Evolutionary conservation across 2,329 filamentous ascomycete genomes (phyloP), one percentile per base, ranked within the genome.

Genomic region (Salinomyces thailandicus): DNA sequence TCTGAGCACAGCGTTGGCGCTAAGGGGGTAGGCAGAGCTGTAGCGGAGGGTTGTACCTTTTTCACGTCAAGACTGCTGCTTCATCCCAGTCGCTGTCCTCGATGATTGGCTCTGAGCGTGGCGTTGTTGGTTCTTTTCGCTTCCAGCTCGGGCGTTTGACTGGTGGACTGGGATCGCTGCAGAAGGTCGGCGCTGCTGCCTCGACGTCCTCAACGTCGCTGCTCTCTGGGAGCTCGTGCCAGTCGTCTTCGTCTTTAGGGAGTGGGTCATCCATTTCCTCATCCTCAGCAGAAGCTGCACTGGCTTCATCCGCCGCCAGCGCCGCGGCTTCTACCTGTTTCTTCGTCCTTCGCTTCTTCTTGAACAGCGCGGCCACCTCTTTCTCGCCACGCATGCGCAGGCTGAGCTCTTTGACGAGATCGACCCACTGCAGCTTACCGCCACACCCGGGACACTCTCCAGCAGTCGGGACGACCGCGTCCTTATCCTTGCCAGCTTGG

Each of bases 391-490:
- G 72, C 22, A 75, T 66, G 19, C 89, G 72, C 33, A 94, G 62
- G 34, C 73, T 91, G 48, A 93, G 61, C 55, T 93, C 87, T 54
- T 78, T 87, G 64, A 93, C 81, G 62, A 95, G 74, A 32, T 81
- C 73, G 0, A 69, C 67, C 89, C 89, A 96, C 34, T 67, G 57
- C 2, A 86, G 62, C 4, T 66, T 59, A 0, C 66, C 65, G 1
- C 68, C 61, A 53, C 89, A 96, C 14, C 63, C 62, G 0, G 85
- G 85, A 61, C 89, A 96, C 2, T 51, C 59, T 2, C 85, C 86
- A 20, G 67, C 55, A 1, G 73, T 66, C 0, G 89, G 89, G 1
- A 93, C 53, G 5, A 52, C 33, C 1, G 42, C 44, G n/a, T 55
- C 56, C 12, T 57, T 49, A 15, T 51, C 46, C 4, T 52, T 49